Conservation (phyloP, 192 early-diverging fungal species). For the Helicostylum pulchrum region DNA sequence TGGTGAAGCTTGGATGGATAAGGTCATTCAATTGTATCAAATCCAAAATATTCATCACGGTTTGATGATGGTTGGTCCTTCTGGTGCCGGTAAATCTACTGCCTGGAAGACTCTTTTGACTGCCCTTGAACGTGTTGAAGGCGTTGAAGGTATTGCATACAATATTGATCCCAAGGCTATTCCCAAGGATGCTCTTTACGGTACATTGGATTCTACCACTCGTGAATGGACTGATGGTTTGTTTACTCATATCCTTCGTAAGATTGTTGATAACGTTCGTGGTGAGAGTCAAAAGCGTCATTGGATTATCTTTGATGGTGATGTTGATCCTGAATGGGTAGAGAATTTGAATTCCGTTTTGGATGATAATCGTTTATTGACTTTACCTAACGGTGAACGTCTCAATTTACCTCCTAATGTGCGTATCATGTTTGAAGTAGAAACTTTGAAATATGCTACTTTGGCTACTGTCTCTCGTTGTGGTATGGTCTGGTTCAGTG, state of each 20-base stretch:
- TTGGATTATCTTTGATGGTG: slow-evolving; percentile 99
- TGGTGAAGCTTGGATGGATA: slow-evolving; percentile 88
- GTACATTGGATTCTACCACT: slow-evolving; percentile 93
- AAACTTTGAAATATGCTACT: slow-evolving; percentile 96
- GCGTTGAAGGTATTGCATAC: slow-evolving; percentile 86
- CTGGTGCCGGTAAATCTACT: slow-evolving; percentile 91
- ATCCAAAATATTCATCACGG: slow-evolving; percentile 99
- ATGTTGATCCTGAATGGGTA: slow-evolving; percentile 99
- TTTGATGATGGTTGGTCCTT: slow-evolving; percentile 98
- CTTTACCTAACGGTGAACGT: slow-evolving; percentile 98
- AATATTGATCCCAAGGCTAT: slow-evolving; percentile 99
- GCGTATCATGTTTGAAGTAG: slow-evolving; percentile 99
- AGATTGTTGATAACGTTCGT: slow-evolving; percentile 97
- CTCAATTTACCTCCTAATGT: slow-evolving; percentile 93
- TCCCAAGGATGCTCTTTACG: slow-evolving; percentile 95
- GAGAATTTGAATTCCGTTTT: slow-evolving; percentile 97
- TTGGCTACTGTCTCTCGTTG: slow-evolving; percentile 97
- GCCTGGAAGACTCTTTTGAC: slow-evolving; percentile 94
- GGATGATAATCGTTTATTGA: slow-evolving; percentile 96
- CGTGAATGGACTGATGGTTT: slow-evolving; percentile 99
- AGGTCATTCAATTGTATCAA: slow-evolving; percentile 96
- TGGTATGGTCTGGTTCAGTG: slow-evolving; percentile 99
- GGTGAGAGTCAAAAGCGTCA: slow-evolving; percentile 92
- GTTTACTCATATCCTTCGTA: slow-evolving; percentile 95
- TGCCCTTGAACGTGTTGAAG: slow-evolving; percentile 85